A percentile compares a stretch with the other conserved stretches of the same genome.
These are phyloP conservation scores for Neoscytalidium dimidiatum DNA, from an alignment of 2,329 filamentous ascomycete genomes.

Conservation along the genomic window DNA sequence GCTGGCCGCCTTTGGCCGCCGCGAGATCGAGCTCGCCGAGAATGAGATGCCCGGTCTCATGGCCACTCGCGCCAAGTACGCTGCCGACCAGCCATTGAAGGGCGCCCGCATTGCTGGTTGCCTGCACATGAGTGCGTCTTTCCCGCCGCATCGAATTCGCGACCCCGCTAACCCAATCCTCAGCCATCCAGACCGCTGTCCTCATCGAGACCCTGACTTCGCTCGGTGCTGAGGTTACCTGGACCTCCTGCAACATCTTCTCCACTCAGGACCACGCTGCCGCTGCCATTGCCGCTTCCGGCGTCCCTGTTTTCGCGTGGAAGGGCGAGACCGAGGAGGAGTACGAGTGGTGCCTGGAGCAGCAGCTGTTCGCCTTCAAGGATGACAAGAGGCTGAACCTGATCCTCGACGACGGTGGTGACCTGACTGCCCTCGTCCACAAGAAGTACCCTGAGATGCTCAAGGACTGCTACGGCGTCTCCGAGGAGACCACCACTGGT, in stretches of 20 bases:
- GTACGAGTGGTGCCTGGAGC: conserved; percentile 99
- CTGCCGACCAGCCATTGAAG: conserved; percentile 86
- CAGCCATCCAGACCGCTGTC: conserved; percentile 96
- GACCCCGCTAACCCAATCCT: conserved; percentile 23
- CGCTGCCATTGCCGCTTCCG: conserved; percentile 90
- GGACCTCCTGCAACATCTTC: conserved; percentile 99
- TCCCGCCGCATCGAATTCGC: neutral
- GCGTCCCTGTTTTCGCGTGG: conserved; percentile 84
- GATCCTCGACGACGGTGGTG: conserved; percentile 98
- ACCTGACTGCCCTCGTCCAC: conserved; percentile 95
- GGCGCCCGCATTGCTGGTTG: conserved; percentile 96
- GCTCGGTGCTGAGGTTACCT: conserved; percentile 97
- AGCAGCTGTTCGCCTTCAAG: conserved; percentile 97
- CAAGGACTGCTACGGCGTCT: conserved; percentile 96
- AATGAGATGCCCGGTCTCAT: conserved; percentile 94
- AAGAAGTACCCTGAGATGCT: conserved; percentile 98
- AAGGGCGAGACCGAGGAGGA: conserved; percentile 98
- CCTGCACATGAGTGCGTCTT: conserved; percentile 86
- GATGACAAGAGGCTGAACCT: conserved; percentile 95
- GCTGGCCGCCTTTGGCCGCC: conserved; percentile 96
- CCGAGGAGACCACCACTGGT: conserved; percentile 99
- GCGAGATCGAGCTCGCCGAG: conserved; percentile 98
- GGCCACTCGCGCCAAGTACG: conserved; percentile 91
- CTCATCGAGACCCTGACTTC: conserved; percentile 95
- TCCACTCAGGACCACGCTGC: conserved; percentile 98